phyloP scores from a whole-genome alignment of 768 basidiomycete genomes.

The Auricularia auricula-judae region DNA sequence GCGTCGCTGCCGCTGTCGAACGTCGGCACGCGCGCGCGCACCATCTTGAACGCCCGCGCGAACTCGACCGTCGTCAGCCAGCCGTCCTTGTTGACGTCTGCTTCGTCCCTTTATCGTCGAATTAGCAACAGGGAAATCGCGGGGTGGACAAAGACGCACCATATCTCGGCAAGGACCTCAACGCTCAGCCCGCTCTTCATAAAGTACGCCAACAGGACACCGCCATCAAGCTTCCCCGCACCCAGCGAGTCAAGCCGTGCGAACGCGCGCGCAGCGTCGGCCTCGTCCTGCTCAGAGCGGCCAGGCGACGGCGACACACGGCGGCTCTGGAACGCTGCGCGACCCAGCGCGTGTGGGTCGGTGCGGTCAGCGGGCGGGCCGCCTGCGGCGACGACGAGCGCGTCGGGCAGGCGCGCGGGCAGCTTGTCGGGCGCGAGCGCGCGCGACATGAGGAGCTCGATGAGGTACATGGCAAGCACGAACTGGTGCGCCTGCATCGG shows the following conservation, averaged over 20 bases:
- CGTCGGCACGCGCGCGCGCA: background rate
- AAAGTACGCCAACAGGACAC: background rate
- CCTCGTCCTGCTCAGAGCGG: background rate
- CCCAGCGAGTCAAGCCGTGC: background rate
- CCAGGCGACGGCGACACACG: no score
- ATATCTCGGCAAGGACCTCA: background rate
- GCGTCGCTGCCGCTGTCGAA: background rate
- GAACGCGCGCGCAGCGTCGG: background rate
- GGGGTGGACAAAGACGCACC: background rate
- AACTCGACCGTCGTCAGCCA: background rate
- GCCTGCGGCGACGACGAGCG: no score
- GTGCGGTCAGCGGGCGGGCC: no score
- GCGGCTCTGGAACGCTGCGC: no score
- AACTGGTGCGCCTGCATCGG: background rate
- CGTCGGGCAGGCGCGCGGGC: background rate
- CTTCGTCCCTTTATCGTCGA: background rate
- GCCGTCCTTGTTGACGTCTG: background rate
- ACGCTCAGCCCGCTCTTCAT: background rate
- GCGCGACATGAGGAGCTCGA: background rate
- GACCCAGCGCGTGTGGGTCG: no score
- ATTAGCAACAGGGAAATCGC: background rate
- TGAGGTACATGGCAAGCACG: background rate
- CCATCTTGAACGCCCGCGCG: background rate
- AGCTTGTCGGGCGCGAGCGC: background rate
- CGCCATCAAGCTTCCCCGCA: background rate